Conservation (phyloP, 140 eudicot species). For the Stevia rebaudiana region DNA sequence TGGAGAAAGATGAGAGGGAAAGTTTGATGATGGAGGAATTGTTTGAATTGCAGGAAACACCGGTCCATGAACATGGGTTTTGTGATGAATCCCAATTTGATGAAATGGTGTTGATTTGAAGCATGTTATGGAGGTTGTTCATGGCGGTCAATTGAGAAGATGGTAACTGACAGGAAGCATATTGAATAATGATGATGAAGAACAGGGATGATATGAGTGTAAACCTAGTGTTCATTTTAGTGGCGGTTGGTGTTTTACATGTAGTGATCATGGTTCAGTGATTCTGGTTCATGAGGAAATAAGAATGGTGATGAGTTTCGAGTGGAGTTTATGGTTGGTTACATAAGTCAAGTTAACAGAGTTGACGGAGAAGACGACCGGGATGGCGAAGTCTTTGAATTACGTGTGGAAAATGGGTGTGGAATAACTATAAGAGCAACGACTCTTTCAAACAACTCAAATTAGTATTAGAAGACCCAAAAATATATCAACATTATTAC, state of each 20-base stretch:
- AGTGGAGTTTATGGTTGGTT: not conserved
- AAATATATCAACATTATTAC: too few relatives aligned
- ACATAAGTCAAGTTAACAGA: not conserved
- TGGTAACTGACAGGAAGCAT: constrained; percentile 44
- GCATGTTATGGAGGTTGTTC: constrained; percentile 36
- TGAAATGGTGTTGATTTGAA: constrained; percentile 11
- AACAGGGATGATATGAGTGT: not conserved
- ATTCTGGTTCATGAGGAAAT: not conserved
- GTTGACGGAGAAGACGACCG: constrained; percentile 13
- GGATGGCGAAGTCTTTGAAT: not conserved
- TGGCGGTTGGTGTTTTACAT: not conserved
- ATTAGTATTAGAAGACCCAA: not conserved
- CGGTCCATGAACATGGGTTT: constrained; percentile 73
- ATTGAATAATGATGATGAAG: constrained; percentile 18
- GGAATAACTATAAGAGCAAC: not conserved
- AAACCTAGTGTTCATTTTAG: constrained; percentile 24
- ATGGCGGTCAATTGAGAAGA: constrained; percentile 44
- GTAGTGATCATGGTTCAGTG: not conserved
- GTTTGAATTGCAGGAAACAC: constrained; percentile 41
- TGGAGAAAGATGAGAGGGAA: constrained; percentile 29
- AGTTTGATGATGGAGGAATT: constrained; percentile 34
- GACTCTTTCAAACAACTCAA: constrained; percentile 6
- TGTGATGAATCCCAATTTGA: constrained; percentile 28
- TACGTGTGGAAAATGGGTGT: constrained; percentile 14
- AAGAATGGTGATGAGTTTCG: not conserved